Conservation (phyloP, 2,329 filamentous ascomycete species). For the Chlorencoelia australis region DNA sequence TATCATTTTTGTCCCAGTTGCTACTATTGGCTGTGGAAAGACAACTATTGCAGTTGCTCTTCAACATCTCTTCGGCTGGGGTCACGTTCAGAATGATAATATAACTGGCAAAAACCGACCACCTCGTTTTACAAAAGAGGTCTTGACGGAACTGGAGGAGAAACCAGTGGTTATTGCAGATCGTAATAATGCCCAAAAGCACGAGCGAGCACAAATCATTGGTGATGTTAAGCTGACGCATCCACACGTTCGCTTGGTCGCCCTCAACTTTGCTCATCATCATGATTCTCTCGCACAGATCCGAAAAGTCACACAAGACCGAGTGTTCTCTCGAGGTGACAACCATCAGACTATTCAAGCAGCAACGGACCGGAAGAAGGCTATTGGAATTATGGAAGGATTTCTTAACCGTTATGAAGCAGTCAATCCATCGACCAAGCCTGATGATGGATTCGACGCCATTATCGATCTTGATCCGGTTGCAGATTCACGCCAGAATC, state of each 20-base stretch:
- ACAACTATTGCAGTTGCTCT: constrained; percentile 83
- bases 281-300: constrained; percentile 57
- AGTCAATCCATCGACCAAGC: constrained; percentile 52
- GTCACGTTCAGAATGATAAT: constrained; percentile 94
- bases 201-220: constrained; percentile 82
- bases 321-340: constrained; percentile 78
- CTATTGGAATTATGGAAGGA: constrained; percentile 86
- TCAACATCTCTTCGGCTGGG: constrained; percentile 77
- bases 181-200: constrained; percentile 83
- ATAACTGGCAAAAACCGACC: constrained; percentile 72
- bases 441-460: constrained; percentile 73
- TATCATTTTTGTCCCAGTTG: constrained; percentile 79
- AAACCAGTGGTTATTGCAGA: constrained; percentile 77
- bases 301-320: constrained; percentile 61
- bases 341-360: constrained; percentile 98
- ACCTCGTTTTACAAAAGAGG: constrained; percentile 62
- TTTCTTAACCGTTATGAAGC: constrained; percentile 83
- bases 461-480: constrained; percentile 77
- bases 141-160: constrained; percentile 53
- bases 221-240: constrained; percentile 60
- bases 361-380: constrained; percentile 60
- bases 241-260: constrained; percentile 62
- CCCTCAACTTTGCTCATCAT: constrained; percentile 80
- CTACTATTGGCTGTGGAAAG: constrained; percentile 93
- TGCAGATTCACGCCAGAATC: constrained; percentile 69